Evolutionary conservation across 148 eudicot species (phyloP).

Genomic region (Oxyria digyna): DNA sequence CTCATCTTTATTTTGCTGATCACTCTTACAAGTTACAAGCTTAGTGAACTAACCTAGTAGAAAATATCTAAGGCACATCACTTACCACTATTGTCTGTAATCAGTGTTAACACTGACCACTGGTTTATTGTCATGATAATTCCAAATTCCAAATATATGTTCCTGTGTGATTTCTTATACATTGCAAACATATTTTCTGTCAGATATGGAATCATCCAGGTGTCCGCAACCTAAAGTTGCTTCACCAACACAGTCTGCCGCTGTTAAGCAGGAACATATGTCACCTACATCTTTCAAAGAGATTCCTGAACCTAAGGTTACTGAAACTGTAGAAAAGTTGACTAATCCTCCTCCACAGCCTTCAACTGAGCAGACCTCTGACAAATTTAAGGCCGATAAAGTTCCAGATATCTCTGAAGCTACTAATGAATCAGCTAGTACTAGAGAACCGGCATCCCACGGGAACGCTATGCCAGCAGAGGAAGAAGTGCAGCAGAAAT

Average conservation of each 20-base stretch:
- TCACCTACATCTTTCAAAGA: slow-evolving; percentile 19
- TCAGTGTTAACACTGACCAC: not conserved
- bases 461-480: slow-evolving; percentile 33
- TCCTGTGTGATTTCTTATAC: not conserved
- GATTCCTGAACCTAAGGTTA: slow-evolving; percentile 19
- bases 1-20: not conserved
- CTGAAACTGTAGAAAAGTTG: slow-evolving; percentile 13
- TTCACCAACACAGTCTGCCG: slow-evolving; percentile 44
- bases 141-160: not conserved
- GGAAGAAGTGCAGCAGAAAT: slow-evolving; percentile 43
- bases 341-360: slow-evolving; percentile 9
- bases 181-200: not conserved
- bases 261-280: slow-evolving; percentile 34
- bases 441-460: slow-evolving; percentile 42
- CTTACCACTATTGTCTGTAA: not conserved
- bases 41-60: not conserved
- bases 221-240: slow-evolving; percentile 24
- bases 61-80: not conserved
- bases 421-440: slow-evolving; percentile 33
- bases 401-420: slow-evolving; percentile 46
- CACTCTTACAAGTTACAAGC: not conserved
- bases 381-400: slow-evolving; percentile 13
- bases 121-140: not conserved
- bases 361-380: slow-evolving; percentile 8
- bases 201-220: slow-evolving; percentile 46